Evolutionary conservation across 352 stramenopile genomes (phyloP).

Genomic region (Phytophthora agathidicida): DNA sequence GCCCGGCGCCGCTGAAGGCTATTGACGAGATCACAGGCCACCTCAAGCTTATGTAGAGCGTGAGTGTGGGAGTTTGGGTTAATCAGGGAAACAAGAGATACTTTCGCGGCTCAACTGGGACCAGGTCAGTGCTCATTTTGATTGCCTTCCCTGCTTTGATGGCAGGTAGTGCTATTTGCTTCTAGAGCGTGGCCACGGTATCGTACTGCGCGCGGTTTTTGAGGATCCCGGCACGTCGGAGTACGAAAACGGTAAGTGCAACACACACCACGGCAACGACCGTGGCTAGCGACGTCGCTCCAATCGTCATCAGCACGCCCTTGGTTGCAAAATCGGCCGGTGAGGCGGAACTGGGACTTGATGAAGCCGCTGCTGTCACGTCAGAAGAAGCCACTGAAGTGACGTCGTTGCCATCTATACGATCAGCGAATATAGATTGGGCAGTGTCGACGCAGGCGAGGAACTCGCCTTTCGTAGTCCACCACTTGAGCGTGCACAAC

Average conservation of each 20-base stretch:
- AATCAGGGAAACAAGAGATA: slow-evolving; percentile 1
- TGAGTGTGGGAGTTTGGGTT: not conserved
- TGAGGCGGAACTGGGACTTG: slow-evolving; percentile 3
- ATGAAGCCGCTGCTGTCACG: slow-evolving; percentile 9
- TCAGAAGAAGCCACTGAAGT: slow-evolving; percentile 4
- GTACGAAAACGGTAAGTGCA: slow-evolving; percentile 33
- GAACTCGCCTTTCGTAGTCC: slow-evolving; percentile 75
- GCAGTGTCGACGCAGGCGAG: slow-evolving; percentile 61
- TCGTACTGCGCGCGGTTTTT: slow-evolving; percentile 50
- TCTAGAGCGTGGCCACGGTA: slow-evolving; percentile 57
- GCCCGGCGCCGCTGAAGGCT: slow-evolving; percentile 65
- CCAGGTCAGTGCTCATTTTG: not conserved
- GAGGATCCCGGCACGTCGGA: slow-evolving; percentile 48
- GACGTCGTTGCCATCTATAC: not conserved
- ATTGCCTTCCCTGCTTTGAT: slow-evolving; percentile 7
- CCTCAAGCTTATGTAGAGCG: slow-evolving; percentile 86
- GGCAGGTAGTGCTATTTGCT: slow-evolving; percentile 3
- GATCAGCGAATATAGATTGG: slow-evolving; percentile 8
- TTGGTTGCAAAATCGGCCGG: slow-evolving; percentile 14
- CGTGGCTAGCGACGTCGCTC: slow-evolving; percentile 52
- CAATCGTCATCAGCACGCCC: slow-evolving; percentile 51
- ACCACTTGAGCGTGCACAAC: slow-evolving; percentile 86
- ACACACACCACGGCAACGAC: slow-evolving; percentile 42
- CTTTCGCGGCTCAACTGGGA: not conserved
- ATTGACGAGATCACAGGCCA: slow-evolving; percentile 81